Base-by-base conservation (phyloP, 345 rosid species). In the Ceriops decandra region DNA sequence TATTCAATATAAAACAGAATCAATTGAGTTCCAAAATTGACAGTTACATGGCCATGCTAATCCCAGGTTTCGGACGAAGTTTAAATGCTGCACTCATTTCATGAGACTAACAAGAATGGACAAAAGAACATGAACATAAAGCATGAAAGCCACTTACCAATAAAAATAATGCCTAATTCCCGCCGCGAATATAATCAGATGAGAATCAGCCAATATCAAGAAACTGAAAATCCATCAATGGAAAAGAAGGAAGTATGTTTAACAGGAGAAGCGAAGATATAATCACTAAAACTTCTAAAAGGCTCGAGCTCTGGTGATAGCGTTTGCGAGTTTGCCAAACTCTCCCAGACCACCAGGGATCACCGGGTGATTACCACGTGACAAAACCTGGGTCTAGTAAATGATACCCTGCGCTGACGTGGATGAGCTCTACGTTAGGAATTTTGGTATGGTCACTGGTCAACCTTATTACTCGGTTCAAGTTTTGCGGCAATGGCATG, bases 401-500 rank as follows among this genome's bases (percentile, higher is more conserved):
- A 21, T 38, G 75, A 62, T 69, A 52, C 33, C 49, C 49, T 52
- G 2, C 42, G 74, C 71, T 57, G 73, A 58, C 10, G 35, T 59
- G 74, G 77, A 71, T n/a, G 63, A 65, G 56, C 57, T 58, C 52
- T 1, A 0, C 53, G 13, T 49, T 19, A 24, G 28, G 54, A 56
- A 52, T 57, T 54, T 54, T 27, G 53, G 56, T 58, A 56, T 63
- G 66, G 59, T 52, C 5, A 2, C 36, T 54, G 82, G 84, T 66
- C 77, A 36, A 57, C 74, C 86, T 42, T 68, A 58, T 53, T 62
- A 52, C 22, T 75, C 82, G 85, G 77, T 35, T 60, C 71, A 10
- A 17, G 46, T 51, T 53, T 30, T 52, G 33, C 66, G 27, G 5
- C 28, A 63, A 76, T 71, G 80, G 76, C 77, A 60, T 7, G 59